Evolutionary conservation across 2,329 filamentous ascomycete genomes (phyloP).

Genomic region (Lachnellula suecica): DNA sequence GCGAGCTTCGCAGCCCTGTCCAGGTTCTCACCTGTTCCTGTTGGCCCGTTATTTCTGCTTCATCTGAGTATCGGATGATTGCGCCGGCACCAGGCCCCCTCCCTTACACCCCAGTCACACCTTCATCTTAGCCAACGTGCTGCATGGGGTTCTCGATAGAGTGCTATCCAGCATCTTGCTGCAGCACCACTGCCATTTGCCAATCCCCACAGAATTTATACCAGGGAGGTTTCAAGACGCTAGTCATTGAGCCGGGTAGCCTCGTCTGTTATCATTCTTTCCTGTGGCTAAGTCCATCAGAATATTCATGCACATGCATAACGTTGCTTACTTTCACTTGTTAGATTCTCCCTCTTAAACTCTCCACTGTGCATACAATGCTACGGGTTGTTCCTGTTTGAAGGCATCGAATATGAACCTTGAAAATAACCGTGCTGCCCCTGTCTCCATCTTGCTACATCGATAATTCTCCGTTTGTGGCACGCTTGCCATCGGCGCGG

Average conservation of each 20-base stretch:
- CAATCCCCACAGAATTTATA: conserved; percentile 23
- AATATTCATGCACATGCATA: conserved; percentile 18
- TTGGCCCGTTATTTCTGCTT: conserved; percentile 26
- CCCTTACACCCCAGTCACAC: conserved; percentile 25
- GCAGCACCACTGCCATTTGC: conserved; percentile 28
- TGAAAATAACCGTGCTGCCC: conserved; percentile 27
- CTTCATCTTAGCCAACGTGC: conserved; percentile 29
- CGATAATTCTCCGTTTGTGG: conserved; percentile 22
- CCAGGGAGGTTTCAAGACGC: conserved; percentile 20
- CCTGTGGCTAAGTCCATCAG: conserved; percentile 22
- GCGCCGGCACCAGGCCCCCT: conserved; percentile 27
- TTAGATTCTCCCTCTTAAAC: conserved; percentile 2
- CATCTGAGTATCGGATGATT: conserved; percentile 34
- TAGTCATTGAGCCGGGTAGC: conserved; percentile 27
- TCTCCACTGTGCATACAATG: conserved; percentile 18
- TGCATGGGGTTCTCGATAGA: conserved; percentile 29
- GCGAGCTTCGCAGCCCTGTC: conserved; percentile 22
- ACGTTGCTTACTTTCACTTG: conserved; percentile 4
- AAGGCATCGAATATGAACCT: conserved; percentile 14
- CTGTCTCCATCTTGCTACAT: conserved; percentile 21
- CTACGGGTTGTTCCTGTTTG: conserved; percentile 15
- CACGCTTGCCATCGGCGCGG: conserved; percentile 21
- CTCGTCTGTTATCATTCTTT: conserved; percentile 21
- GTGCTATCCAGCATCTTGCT: conserved; percentile 24
- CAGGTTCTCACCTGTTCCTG: conserved; percentile 15